Percentiles rank a stretch among this genome's conserved stretches.
phyloP scores from a whole-genome alignment of 2,329 filamentous ascomycete genomes.

The Sarocladium brachiariae region DNA sequence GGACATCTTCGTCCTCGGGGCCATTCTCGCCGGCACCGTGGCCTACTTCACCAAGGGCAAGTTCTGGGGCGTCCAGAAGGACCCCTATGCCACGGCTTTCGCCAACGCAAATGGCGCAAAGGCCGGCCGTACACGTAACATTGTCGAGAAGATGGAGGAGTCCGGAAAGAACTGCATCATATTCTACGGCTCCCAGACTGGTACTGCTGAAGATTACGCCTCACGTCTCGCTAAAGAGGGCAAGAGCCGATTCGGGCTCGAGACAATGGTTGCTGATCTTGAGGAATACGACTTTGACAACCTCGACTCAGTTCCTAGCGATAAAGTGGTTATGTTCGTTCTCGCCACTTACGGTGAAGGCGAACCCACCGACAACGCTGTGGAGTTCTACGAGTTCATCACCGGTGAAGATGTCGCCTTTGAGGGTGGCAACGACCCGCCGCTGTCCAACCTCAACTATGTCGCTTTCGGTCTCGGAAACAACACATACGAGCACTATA shows the following conservation, averaged over 20 bases:
- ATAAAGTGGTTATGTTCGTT: conserved; percentile 92
- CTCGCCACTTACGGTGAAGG: conserved; percentile 97
- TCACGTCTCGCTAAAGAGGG: conserved; percentile 95
- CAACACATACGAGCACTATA: conserved; percentile 99
- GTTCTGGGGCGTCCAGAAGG: conserved; percentile 82
- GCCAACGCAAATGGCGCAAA: conserved; percentile 63
- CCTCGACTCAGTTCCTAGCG: conserved; percentile 77
- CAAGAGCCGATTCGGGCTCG: conserved; percentile 89
- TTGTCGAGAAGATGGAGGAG: conserved; percentile 94
- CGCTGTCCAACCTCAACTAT: conserved; percentile 80
- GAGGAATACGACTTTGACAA: conserved; percentile 98
- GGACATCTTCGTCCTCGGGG: conserved; percentile 85
- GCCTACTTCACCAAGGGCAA: conserved; percentile 98
- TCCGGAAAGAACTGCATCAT: conserved; percentile 94
- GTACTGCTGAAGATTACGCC: conserved; percentile 96
- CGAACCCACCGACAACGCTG: conserved; percentile 96
- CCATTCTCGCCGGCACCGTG: conserved; percentile 76
- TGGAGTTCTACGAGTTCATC: conserved; percentile 98
- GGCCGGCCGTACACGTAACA: conserved; percentile 80
- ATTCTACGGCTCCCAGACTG: conserved; percentile 97
- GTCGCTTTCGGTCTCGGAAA: conserved; percentile 95
- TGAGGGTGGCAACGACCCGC: conserved; percentile 58
- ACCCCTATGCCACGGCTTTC: conserved; percentile 76
- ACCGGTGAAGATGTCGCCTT: conserved; percentile 75
- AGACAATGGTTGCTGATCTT: conserved; percentile 96